A percentile compares a stretch with the other conserved stretches of the same genome.
Conservation (phyloP, 1,139 yeast genomes). For the Saccharomyces hybrid region DNA sequence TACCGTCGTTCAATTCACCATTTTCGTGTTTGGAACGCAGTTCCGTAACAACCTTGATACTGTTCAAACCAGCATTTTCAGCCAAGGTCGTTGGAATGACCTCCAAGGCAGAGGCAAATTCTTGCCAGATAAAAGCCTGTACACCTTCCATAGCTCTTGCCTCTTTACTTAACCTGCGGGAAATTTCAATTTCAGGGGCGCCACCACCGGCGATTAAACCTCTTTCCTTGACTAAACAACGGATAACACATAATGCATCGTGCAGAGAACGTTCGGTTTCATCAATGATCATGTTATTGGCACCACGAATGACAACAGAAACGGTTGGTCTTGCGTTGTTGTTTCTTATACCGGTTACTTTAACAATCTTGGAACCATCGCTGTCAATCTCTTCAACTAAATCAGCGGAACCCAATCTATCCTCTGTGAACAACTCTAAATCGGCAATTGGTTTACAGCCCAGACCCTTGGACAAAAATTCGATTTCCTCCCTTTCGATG, state of each 20-base stretch:
- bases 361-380: conserved; percentile 86
- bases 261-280: conserved; percentile 96
- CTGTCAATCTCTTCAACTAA: conserved; percentile 87
- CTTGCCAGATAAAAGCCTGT: conserved; percentile 91
- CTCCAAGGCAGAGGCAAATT: conserved; percentile 91
- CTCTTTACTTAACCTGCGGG: conserved; percentile 73
- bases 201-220: conserved; percentile 99
- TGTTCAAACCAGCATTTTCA: conserved; percentile 94
- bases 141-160: conserved; percentile 76
- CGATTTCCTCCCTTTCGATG: conserved; percentile 94
- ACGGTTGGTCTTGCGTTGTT: conserved; percentile 60
- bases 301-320: conserved; percentile 90
- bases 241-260: conserved; percentile 92
- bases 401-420: conserved; percentile 86
- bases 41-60: conserved; percentile 92
- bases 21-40: conserved; percentile 84
- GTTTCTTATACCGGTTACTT: conserved; percentile 75
- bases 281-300: conserved; percentile 80
- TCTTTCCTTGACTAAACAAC: conserved; percentile 89
- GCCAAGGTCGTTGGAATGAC: conserved; percentile 96
- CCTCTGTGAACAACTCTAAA: conserved; percentile 85
- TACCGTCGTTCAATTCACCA: conserved; percentile 93
- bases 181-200: conserved; percentile 94
- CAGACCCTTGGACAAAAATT: conserved; percentile 80
- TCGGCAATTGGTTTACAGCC: conserved; percentile 98